Conservation (phyloP, 2,329 filamentous ascomycete genomes). For the Geosmithia putterillii region DNA sequence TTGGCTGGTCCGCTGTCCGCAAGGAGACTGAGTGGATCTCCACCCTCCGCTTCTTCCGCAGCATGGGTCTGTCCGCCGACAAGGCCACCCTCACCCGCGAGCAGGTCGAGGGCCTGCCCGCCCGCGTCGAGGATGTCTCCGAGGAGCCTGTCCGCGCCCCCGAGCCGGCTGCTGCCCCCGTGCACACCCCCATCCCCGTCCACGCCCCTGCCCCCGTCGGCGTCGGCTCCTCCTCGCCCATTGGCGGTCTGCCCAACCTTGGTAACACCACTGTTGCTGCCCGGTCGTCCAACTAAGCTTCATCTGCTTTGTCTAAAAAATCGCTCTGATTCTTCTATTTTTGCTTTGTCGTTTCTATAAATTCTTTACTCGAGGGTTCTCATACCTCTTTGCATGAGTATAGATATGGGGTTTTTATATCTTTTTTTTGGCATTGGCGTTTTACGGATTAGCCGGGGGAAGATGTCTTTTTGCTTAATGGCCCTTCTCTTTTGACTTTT, state of each 20-base stretch:
- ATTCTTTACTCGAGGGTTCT: no score
- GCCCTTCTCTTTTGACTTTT: no score
- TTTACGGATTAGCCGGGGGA: no score
- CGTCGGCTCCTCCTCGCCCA: not conserved
- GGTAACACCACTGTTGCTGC: not conserved
- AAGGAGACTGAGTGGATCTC: conserved; percentile 46
- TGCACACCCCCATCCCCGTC: not conserved
- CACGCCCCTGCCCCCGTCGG: not conserved
- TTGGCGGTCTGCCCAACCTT: not conserved
- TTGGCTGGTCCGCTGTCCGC: conserved; percentile 48
- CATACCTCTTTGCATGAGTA: no score
- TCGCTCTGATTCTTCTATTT: not conserved
- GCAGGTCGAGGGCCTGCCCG: not conserved
- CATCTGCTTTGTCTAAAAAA: not conserved
- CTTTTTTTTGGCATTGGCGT: no score
- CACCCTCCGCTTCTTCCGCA: conserved; percentile 28
- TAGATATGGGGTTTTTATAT: no score
- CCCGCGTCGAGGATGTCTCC: not conserved
- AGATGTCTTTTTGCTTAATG: no score
- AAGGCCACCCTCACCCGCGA: conserved; percentile 2
- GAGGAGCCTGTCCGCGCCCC: not conserved
- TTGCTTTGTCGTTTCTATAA: no score
- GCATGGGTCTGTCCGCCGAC: conserved; percentile 25
- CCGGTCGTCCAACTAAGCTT: no score
- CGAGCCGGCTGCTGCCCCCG: not conserved